A percentile compares a stretch with the other conserved stretches of the same genome.
Evolutionary conservation across 805 yeast genomes (phyloP).

Genomic region (Metschnikowia bowlesiae): DNA sequence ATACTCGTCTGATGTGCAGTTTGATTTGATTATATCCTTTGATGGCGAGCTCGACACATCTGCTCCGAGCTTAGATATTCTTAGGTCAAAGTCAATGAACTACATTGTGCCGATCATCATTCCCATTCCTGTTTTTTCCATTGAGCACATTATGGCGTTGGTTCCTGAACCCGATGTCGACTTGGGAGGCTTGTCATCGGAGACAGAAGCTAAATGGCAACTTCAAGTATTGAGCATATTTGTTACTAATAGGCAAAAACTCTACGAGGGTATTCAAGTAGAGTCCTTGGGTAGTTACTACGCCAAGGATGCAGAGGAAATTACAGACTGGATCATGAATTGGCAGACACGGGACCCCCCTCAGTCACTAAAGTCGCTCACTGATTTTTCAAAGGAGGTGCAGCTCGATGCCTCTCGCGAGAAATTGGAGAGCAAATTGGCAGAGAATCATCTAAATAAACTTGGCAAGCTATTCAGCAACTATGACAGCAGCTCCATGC

Average conservation of each 20-base stretch:
- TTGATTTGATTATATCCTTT: slow-evolving; percentile 34
- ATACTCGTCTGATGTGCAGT: slow-evolving; percentile 10
- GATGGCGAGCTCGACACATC: slow-evolving; percentile 29
- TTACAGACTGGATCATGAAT: slow-evolving; percentile 25
- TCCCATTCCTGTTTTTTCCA: slow-evolving; percentile 32
- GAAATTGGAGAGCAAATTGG: slow-evolving; percentile 15
- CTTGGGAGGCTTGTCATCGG: slow-evolving; percentile 15
- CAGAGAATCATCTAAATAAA: slow-evolving; percentile 8
- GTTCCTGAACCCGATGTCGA: slow-evolving; percentile 20
- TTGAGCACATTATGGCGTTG: slow-evolving; percentile 26
- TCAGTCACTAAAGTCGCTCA: slow-evolving; percentile 16
- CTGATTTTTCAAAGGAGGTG: slow-evolving; percentile 19
- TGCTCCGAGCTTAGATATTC: slow-evolving; percentile 34
- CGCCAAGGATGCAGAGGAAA: slow-evolving; percentile 24
- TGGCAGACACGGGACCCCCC: slow-evolving; percentile 19
- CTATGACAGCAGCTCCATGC: not conserved
- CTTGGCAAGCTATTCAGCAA: slow-evolving; percentile 7
- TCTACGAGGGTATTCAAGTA: slow-evolving; percentile 15
- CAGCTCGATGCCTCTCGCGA: slow-evolving; percentile 20
- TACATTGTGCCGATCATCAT: slow-evolving; percentile 29
- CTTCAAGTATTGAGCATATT: slow-evolving; percentile 25
- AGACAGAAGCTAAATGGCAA: slow-evolving; percentile 31
- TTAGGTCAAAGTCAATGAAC: slow-evolving; percentile 18
- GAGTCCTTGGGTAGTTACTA: slow-evolving; percentile 23
- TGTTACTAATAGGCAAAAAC: slow-evolving; percentile 25